phyloP scores from a whole-genome alignment of 179 eudicot genomes.

The Silene noctiflora region DNA sequence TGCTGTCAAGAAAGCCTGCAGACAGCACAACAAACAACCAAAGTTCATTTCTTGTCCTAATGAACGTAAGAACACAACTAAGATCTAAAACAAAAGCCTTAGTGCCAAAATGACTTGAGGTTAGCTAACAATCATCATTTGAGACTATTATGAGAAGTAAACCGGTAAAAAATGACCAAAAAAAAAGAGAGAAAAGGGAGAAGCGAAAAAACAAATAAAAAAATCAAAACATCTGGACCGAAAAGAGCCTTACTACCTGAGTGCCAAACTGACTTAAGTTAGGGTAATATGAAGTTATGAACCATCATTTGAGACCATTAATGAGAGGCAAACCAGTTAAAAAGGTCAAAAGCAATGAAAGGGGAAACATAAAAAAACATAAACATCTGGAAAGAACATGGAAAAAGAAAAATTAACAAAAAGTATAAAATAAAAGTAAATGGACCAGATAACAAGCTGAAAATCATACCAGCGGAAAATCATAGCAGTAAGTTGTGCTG shows the following conservation, averaged over 20 bases:
- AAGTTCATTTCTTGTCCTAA: neutral
- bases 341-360: too few species aligned
- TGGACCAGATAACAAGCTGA: neutral
- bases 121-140: neutral
- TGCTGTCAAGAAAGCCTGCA: slow-evolving; percentile 86
- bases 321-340: too few species aligned
- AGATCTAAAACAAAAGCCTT: neutral
- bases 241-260: too few species aligned
- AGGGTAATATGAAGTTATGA: too few species aligned
- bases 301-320: too few species aligned
- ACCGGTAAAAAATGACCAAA: neutral
- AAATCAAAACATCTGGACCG: too few species aligned
- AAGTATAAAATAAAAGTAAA: too few species aligned
- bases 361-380: too few species aligned
- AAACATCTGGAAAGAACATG: neutral
- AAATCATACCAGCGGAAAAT: slow-evolving; percentile 84
- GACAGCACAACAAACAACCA: slow-evolving; percentile 7
- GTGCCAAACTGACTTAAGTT: too few species aligned
- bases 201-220: neutral
- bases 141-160: neutral
- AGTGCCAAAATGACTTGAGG: neutral
- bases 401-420: neutral
- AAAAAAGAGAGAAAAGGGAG: neutral
- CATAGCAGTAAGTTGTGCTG: slow-evolving; percentile 98
- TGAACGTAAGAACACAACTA: neutral